phyloP scores from a whole-genome alignment of 176 grass and related monocot genomes.

The Melocanna baccifera region DNA sequence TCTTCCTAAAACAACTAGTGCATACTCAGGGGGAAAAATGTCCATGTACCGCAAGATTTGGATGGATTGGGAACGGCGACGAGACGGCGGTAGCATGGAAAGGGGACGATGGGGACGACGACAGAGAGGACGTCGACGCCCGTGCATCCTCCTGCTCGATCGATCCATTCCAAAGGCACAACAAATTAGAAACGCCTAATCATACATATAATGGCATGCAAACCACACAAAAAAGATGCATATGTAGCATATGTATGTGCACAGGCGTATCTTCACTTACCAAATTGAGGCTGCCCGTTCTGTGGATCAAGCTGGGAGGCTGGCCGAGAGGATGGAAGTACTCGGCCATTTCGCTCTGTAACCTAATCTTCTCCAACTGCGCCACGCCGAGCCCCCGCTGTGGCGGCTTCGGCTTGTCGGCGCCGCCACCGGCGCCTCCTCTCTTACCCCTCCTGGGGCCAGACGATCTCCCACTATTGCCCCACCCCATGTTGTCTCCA shows the following conservation, averaged over 20 bases:
- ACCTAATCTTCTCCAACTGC: slow-evolving; percentile 80
- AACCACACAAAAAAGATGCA: not conserved
- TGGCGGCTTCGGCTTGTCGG: slow-evolving; percentile 69
- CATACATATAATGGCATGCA: not conserved
- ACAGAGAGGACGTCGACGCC: slow-evolving; percentile 51
- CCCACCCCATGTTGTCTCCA: slow-evolving; percentile 57
- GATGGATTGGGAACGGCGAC: slow-evolving; percentile 35
- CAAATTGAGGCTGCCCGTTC: slow-evolving; percentile 50
- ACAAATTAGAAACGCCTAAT: slow-evolving; percentile 36
- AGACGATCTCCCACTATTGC: slow-evolving; percentile 35
- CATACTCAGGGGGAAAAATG: not conserved
- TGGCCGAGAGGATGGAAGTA: slow-evolving; percentile 57
- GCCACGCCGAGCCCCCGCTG: slow-evolving; percentile 74
- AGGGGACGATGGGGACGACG: slow-evolving; percentile 48
- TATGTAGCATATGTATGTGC: not conserved
- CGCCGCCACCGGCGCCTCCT: slow-evolving; percentile 41
- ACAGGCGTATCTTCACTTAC: slow-evolving; percentile 21
- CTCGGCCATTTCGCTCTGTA: slow-evolving; percentile 80
- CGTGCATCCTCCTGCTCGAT: slow-evolving; percentile 50
- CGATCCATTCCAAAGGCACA: slow-evolving; percentile 22
- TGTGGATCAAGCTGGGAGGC: slow-evolving; percentile 41
- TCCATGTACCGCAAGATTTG: slow-evolving; percentile 43
- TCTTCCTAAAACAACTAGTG: not conserved
- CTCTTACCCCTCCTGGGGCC: slow-evolving; percentile 62
- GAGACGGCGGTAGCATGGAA: slow-evolving; percentile 37